Evolutionary conservation across 2,329 filamentous ascomycete genomes (phyloP).

Genomic region (Monilinia laxa): DNA sequence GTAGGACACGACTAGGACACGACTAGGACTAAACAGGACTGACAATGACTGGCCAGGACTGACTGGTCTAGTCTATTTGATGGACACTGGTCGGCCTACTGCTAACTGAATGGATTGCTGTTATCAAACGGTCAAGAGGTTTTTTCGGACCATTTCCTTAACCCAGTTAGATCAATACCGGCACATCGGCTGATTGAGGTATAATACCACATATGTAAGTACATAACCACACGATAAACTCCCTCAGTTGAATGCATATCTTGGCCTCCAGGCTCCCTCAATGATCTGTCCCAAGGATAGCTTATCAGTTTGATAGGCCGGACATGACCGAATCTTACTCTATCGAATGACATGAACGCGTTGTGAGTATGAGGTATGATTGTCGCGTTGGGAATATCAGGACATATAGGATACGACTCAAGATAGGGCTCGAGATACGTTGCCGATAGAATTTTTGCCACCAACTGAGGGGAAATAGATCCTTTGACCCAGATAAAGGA

Average conservation of each 20-base stretch:
- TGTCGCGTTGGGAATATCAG: slow-evolving; percentile 4
- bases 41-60: neutral
- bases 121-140: neutral
- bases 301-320: neutral
- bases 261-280: neutral
- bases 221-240: neutral
- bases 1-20: too few relatives aligned
- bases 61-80: too few relatives aligned
- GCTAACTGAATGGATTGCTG: too few relatives aligned
- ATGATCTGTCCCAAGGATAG: slow-evolving; percentile 9
- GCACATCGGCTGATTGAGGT: neutral
- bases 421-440: too few relatives aligned
- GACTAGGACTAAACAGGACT: too few relatives aligned
- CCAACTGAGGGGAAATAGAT: neutral
- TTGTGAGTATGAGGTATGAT: neutral
- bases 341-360: slow-evolving; percentile 4
- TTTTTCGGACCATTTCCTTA: neutral
- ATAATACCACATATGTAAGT: neutral
- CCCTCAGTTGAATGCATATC: neutral
- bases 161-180: slow-evolving; percentile 5
- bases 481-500: too few relatives aligned
- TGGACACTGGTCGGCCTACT: too few relatives aligned
- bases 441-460: neutral
- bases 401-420: neutral
- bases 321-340: slow-evolving; percentile 1